phyloP scores from a whole-genome alignment of 225 moss, liverwort and hornwort species.

The Pseudoscleropodium purum region DNA sequence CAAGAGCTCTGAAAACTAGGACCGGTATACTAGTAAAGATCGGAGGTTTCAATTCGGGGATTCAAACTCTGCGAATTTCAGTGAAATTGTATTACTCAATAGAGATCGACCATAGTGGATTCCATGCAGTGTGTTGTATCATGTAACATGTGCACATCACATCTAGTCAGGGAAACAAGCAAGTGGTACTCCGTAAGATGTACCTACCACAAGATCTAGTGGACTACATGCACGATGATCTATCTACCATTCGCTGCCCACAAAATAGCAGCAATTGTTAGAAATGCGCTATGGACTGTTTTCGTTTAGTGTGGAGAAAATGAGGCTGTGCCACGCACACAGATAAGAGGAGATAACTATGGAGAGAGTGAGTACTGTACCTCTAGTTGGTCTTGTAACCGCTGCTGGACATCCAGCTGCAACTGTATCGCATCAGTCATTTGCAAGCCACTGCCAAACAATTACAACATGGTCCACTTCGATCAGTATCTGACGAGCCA shows the following conservation, averaged over 20 bases:
- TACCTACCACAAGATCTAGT: not conserved
- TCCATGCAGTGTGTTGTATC: too few species aligned
- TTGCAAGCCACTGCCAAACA: conserved; percentile 58
- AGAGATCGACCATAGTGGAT: not conserved
- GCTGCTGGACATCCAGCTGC: conserved; percentile 92
- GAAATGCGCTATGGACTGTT: not conserved
- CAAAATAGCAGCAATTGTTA: too few species aligned
- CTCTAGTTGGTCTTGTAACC: conserved; percentile 91
- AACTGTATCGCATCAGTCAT: conserved; percentile 81
- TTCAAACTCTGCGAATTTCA: not conserved
- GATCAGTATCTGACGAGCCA: not conserved
- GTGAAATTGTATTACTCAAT: not conserved
- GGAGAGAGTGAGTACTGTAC: conserved; percentile 14
- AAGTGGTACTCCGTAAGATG: not conserved
- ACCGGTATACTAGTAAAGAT: not conserved
- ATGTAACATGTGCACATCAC: not conserved
- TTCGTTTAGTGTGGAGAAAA: not conserved
- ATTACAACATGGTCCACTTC: not conserved
- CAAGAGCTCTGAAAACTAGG: not conserved
- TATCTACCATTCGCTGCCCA: too few species aligned
- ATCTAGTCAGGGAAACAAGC: not conserved
- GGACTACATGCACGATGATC: not conserved
- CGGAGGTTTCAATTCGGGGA: too few species aligned
- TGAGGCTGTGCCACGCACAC: not conserved
- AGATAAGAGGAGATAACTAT: not conserved